Base-by-base conservation (phyloP, 1,284 basidiomycete genomes). In the Psilocybe mexicana region DNA sequence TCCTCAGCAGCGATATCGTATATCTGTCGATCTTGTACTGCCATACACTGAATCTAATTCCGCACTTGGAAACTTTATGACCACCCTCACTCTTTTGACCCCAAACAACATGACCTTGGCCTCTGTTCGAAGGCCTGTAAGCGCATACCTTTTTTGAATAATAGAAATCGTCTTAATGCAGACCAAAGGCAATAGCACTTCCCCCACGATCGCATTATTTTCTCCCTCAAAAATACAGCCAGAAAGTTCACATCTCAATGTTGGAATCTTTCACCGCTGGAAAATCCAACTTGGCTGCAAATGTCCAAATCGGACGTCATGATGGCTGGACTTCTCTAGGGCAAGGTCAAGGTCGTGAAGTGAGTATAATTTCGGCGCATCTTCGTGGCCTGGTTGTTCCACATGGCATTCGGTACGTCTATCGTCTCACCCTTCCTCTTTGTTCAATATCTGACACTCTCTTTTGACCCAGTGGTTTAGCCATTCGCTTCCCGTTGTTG, bases 51-150 rank as follows among this genome's bases (percentile, higher is more conserved):
- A 85, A 58, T 71, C 84, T 14, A 93, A 91, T 72, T 75, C 82
- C 63, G 85, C 76, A 2, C 79, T 93, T 0, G 90, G 90, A 28
- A 93, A 93, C 70, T 93, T 93, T 70, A 93, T 93, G 90, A 75
- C 82, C 6, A 80, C 77, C 38, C 69, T 93, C 33, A 82, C 79
- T 0, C 69, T 93, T 11, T 73, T 72, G 2, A 83, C 85, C 0
- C 61, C 75, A 18, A 77, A 77, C 23, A 92, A 92, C 66, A 79
- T 77, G 63, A 88, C 88, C 1, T 69, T 93, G 23, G 72, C 74
- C 4, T 73, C 75, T 12, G 73, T 81, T 49, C 85, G 88, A 57
- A 79, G 81, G 63, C 83, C 90, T n/a, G 90, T 92, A 67, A 65
- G 88, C 77, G 1, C 6, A 18, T 18, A 36, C 10, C 55, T 35